Conservation (phyloP, 2,329 filamentous ascomycete genomes). For the Sclerotinia glacialis region DNA sequence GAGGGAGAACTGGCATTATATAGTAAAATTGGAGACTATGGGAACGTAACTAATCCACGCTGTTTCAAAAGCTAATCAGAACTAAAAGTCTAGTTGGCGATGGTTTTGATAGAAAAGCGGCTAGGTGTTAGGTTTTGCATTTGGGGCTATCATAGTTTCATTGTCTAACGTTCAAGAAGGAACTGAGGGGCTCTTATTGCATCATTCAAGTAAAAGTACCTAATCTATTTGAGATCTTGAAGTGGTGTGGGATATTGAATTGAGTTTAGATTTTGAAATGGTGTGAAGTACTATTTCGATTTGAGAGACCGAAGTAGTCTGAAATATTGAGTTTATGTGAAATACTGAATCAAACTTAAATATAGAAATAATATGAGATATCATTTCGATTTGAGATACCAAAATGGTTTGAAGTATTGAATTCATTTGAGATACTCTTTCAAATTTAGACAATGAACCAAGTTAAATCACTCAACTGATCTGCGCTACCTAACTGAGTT, state of each 20-base stretch:
- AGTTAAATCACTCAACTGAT: too few species aligned
- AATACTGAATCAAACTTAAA: not conserved
- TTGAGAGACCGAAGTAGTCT: not conserved
- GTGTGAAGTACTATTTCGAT: accelerated
- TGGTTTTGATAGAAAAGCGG: too few species aligned
- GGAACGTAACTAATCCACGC: not conserved
- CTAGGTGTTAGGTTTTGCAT: too few species aligned
- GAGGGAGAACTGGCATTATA: not conserved
- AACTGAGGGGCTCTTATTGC: too few species aligned
- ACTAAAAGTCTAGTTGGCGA: not conserved
- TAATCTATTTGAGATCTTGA: accelerated
- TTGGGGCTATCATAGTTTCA: too few species aligned
- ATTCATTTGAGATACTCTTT: not conserved
- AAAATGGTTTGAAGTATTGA: too few species aligned
- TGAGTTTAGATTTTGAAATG: too few species aligned
- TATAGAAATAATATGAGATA: not conserved
- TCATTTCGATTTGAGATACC: too few species aligned
- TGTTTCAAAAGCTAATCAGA: not conserved
- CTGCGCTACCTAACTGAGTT: too few species aligned
- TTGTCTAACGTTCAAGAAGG: too few species aligned
- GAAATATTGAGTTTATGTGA: not conserved
- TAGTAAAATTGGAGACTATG: not conserved
- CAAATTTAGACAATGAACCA: not conserved
- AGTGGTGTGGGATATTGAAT: not conserved
- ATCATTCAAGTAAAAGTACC: not conserved